Evolutionary conservation across 768 basidiomycete genomes (phyloP), one percentile per base, ranked within the genome.

Genomic region (Psilocybe cyanescens): DNA sequence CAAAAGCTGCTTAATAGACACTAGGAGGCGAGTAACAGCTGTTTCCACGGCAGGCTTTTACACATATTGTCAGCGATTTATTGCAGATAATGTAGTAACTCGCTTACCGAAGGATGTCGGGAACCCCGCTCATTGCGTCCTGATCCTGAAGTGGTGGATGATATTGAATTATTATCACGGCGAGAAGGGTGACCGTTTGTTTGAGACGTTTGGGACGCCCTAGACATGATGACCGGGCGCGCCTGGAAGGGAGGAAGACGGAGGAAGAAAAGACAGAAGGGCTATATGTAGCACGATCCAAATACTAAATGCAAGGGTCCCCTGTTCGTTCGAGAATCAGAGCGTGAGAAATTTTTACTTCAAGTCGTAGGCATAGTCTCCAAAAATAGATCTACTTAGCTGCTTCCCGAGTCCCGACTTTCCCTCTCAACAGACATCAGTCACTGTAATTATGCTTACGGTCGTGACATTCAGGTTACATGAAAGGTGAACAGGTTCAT

Each of bases 1-100:
- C 39, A 99, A 82, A n/a, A 99, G 86, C 64, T 92, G 87, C 73
- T 98, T 97, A 65, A 98, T 99, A 31, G 95, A 89, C 2, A 99
- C 94, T 28, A 99, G 83, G 9, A 99, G 85, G 54, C 94, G 85
- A 17, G 96, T 97, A 35, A 97, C 95, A 19, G 92, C 89, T 37
- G 93, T 90, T 74, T 97, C 96, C 59, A 96, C 92, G 2, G 88
- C 87, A 59, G 90, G 91, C 87, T 91, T 59, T 16, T 56, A 59
- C 24, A 60, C 55, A 39, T 35, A 29, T 37, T 16, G 44, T 68
- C 54, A 68, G 57, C 46, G 8, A 2, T 28, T 46, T 33, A 24
- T 19, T 16, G 24, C 56, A 29, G 17, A 47, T 39, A 46, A 49
- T 24, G 29, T 55, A 55, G 33, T 47, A 29, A 55, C 55, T 47